A percentile compares a stretch with the other conserved stretches of the same genome.
Conservation (phyloP, 345 rosid species). For the Tarenaya hassleriana region DNA sequence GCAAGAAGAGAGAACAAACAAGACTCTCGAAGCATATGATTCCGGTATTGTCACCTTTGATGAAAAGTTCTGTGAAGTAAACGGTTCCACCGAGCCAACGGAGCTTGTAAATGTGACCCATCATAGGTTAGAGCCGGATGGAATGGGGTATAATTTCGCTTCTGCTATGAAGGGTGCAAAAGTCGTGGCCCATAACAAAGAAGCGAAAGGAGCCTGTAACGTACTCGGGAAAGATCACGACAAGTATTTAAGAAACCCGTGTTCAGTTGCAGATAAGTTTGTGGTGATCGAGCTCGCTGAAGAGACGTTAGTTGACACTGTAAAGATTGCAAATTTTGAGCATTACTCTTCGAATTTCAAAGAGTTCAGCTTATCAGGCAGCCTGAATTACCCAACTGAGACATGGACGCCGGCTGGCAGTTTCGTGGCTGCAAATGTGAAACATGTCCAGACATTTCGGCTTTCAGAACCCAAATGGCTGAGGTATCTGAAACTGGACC, state of each 20-base stretch:
- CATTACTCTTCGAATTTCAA: slow-evolving; percentile 82
- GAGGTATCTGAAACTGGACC: slow-evolving; percentile 69
- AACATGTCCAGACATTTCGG: slow-evolving; percentile 68
- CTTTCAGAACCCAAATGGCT: slow-evolving; percentile 85
- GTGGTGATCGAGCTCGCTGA: slow-evolving; percentile 82
- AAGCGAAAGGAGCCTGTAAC: slow-evolving; percentile 85
- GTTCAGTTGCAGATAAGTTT: slow-evolving; percentile 64
- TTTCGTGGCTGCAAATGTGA: slow-evolving; percentile 64
- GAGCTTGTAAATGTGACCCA: slow-evolving; percentile 58
- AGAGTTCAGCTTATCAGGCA: slow-evolving; percentile 72
- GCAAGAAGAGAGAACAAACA: slow-evolving; percentile 24
- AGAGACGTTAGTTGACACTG: slow-evolving; percentile 83
- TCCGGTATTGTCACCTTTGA: slow-evolving; percentile 51
- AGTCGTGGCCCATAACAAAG: slow-evolving; percentile 78
- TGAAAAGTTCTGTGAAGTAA: slow-evolving; percentile 44
- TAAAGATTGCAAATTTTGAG: slow-evolving; percentile 82
- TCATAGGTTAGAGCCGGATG: slow-evolving; percentile 82
- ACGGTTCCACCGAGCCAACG: slow-evolving; percentile 31
- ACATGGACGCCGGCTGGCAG: slow-evolving; percentile 54
- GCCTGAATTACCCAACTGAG: slow-evolving; percentile 71
- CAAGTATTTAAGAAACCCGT: slow-evolving; percentile 79
- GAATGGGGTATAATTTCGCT: slow-evolving; percentile 79
- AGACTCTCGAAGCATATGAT: slow-evolving; percentile 31
- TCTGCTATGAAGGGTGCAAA: slow-evolving; percentile 80
- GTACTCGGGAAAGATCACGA: slow-evolving; percentile 76